A percentile compares a stretch with the other conserved stretches of the same genome.
Conservation (phyloP, 2,329 filamentous ascomycete genomes). For the Dryadomyces sulphureus region DNA sequence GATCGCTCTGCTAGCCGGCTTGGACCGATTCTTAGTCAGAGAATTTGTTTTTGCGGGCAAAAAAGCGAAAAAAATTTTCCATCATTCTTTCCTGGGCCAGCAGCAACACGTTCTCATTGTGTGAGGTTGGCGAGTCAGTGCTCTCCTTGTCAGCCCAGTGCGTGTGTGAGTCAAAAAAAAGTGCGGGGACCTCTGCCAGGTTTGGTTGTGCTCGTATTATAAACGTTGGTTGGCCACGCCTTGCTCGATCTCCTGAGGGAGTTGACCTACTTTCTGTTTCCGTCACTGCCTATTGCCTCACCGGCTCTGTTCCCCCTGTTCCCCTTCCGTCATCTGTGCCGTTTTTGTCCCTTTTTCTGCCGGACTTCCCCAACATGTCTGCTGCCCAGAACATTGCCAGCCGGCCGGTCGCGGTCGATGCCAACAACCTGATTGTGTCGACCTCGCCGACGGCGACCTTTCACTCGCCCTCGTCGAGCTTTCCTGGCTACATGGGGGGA, state of each 20-base stretch:
- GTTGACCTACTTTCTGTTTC: too few species aligned
- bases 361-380: constrained; percentile 7
- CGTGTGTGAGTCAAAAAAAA: neutral
- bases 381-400: constrained; percentile 15
- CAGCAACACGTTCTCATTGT: neutral
- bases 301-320: neutral
- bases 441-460: constrained; percentile 63
- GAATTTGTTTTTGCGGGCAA: neutral
- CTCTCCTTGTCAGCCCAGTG: too few species aligned
- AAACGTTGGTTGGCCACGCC: too few species aligned
- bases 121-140: too few species aligned
- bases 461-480: constrained; percentile 56
- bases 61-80: constrained; percentile 3
- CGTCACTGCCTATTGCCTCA: too few species aligned
- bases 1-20: too few species aligned
- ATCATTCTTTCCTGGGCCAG: neutral
- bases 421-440: constrained; percentile 46
- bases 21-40: constrained; percentile 5
- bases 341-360: neutral
- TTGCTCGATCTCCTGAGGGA: too few species aligned
- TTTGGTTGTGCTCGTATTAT: too few species aligned
- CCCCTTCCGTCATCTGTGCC: neutral
- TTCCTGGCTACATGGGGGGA: constrained; percentile 19
- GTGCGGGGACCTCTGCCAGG: too few species aligned
- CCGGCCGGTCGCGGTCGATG: constrained; percentile 31